Evolutionary conservation across 208 protist genomes (phyloP), one percentile per base, ranked within the genome.

Genomic region (Trypanosoma scelopori): DNA sequence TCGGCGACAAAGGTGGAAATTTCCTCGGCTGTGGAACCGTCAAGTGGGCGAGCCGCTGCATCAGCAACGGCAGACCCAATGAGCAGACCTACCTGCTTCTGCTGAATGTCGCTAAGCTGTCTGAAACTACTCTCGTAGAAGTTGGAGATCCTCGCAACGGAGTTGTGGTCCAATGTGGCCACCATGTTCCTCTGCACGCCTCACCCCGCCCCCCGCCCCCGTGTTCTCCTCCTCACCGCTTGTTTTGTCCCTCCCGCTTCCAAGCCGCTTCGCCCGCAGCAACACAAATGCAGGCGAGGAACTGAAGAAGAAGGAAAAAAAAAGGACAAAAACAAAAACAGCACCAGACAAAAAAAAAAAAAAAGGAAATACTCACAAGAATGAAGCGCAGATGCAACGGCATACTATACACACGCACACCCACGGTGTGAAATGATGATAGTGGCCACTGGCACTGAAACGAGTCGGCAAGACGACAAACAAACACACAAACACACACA

Each of bases 91-190:
- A 86, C 79, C 62, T 96, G 90, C 48, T 69, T 65, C 67, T 96
- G 90, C 55, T 93, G 87, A 7, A 93, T 64, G 50, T 72, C 78
- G 56, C 81, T 91, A n/a, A 93, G 85, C 52, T 96, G 90, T 22
- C 82, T 88, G 72, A 93, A 91, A 67, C 87, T 93, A 57, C 78
- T 92, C 53, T 88, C 66, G 56, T 93, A 96, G 43, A 90, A 92
- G 66, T 91, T 88, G 30, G 67, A 55, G 22, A 74, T 69, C 37
- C 58, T 15, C 16, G 60, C 55, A 56, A 47, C 20, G 16, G 61
- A n/a, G 49, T 66, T 66, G 50, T 66, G 62, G 18, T 64, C 25
- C 37, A 75, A 47, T 23, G 50, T 75, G 23, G 47, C 45, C 23
- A 69, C 55, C 62, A 74, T 74, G 3, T 27, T 23, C 51, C 28